Conservation (phyloP, 2,329 filamentous ascomycete genomes). For the Beauveria scarabaeidicola region DNA sequence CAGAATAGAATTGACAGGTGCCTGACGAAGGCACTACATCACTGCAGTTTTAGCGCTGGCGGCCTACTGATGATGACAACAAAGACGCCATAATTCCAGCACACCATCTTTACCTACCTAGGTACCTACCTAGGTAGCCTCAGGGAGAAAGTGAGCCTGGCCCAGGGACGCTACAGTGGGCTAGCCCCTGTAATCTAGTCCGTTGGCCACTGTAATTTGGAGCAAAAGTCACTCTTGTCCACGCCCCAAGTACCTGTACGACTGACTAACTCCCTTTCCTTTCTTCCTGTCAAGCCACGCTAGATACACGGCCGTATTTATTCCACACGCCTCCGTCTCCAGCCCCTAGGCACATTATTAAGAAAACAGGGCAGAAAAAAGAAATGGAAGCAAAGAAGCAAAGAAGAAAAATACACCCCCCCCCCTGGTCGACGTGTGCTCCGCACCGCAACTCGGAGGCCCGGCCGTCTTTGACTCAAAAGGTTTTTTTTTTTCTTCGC, state of each 20-base stretch:
- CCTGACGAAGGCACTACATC: neutral
- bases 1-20: too few relatives aligned
- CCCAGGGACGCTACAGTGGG: neutral
- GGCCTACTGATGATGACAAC: neutral
- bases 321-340: conserved; percentile 2
- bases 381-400: conserved; percentile 12
- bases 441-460: conserved; percentile 10
- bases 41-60: neutral
- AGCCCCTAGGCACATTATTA: neutral
- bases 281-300: neutral
- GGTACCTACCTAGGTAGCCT: too few relatives aligned
- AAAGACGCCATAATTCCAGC: neutral
- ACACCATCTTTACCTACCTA: neutral
- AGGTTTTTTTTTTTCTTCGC: neutral
- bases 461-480: conserved; percentile 7
- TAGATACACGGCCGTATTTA: conserved; percentile 2
- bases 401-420: conserved; percentile 9
- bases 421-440: neutral
- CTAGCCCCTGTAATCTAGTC: neutral
- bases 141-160: neutral
- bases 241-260: neutral
- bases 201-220: neutral
- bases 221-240: neutral
- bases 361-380: neutral
- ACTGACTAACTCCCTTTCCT: neutral